Conservation (phyloP, 306 rosid species). For the Parietaria judaica region DNA sequence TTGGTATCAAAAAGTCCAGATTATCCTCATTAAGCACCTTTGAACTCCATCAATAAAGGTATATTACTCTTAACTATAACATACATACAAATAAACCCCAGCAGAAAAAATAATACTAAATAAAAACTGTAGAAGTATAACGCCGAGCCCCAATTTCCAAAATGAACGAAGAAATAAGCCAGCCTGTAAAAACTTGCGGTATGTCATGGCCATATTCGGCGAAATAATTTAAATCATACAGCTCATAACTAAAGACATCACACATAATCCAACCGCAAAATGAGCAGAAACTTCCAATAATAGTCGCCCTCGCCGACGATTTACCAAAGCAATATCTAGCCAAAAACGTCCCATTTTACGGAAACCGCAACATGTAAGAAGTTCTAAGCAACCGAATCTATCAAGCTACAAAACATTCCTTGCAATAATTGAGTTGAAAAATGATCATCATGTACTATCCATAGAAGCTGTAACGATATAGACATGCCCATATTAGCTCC, state of each 20-base stretch:
- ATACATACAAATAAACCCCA: not conserved
- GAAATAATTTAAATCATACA: slow-evolving; percentile 11
- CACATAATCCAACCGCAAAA: slow-evolving; percentile 8
- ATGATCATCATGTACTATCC: not conserved
- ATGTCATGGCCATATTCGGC: slow-evolving; percentile 7
- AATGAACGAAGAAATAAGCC: not conserved
- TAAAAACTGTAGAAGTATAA: slow-evolving; percentile 5
- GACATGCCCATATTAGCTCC: too few relatives aligned
- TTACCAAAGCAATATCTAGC: not conserved
- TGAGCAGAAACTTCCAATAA: slow-evolving; percentile 6
- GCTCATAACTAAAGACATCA: not conserved
- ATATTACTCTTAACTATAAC: too few relatives aligned
- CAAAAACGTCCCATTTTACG: slow-evolving; percentile 12
- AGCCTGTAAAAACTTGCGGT: slow-evolving; percentile 14
- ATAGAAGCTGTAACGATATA: too few relatives aligned
- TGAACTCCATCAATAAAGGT: too few relatives aligned
- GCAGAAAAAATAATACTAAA: not conserved
- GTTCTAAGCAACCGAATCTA: slow-evolving; percentile 2
- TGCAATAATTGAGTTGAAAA: slow-evolving; percentile 11
- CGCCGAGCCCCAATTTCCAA: slow-evolving; percentile 6
- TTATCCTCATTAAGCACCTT: too few relatives aligned
- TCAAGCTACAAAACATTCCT: slow-evolving; percentile 8
- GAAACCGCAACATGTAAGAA: slow-evolving; percentile 11
- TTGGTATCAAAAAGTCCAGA: too few relatives aligned
- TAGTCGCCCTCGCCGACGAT: not conserved